These are phyloP conservation scores for Przewalskia tangutica DNA, from an alignment of 257 asterid genomes.

Conservation along the genomic window DNA sequence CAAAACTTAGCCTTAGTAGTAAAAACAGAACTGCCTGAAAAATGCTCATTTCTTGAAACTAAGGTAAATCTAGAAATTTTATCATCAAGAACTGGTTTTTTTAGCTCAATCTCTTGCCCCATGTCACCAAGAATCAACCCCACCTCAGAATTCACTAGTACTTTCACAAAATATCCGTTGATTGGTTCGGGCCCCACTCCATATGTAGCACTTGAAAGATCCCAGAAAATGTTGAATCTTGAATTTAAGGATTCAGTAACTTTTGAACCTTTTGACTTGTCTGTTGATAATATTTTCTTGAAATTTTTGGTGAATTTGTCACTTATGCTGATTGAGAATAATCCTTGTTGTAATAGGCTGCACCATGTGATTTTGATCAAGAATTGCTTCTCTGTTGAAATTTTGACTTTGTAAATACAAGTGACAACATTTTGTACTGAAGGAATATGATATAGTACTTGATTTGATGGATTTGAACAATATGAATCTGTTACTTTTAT, in stretches of 20 bases:
- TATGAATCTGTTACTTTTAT: slow-evolving; percentile 63
- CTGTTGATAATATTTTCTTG: background rate
- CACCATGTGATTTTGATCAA: slow-evolving; percentile 52
- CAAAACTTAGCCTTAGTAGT: slow-evolving; percentile 50
- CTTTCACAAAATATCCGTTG: slow-evolving; percentile 32
- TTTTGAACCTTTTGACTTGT: slow-evolving; percentile 31
- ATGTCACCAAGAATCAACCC: slow-evolving; percentile 43
- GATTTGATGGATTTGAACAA: slow-evolving; percentile 45
- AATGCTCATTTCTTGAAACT: slow-evolving; percentile 39
- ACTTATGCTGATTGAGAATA: slow-evolving; percentile 31
- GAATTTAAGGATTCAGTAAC: slow-evolving; percentile 21
- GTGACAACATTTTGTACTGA: slow-evolving; percentile 39
- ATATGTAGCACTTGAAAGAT: slow-evolving; percentile 41
- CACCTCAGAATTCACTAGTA: slow-evolving; percentile 37
- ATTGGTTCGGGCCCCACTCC: slow-evolving; percentile 59
- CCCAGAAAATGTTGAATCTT: slow-evolving; percentile 53
- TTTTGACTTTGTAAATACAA: slow-evolving; percentile 42
- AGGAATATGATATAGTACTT: slow-evolving; percentile 16
- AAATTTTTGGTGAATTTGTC: slow-evolving; percentile 30
- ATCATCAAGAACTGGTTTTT: slow-evolving; percentile 10
- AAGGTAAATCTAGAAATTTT: slow-evolving; percentile 19
- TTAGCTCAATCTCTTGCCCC: slow-evolving; percentile 22
- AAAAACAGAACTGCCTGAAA: slow-evolving; percentile 34
- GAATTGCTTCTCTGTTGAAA: slow-evolving; percentile 23
- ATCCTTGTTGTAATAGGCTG: slow-evolving; percentile 22